Base-by-base conservation (phyloP, 75 land plant genomes). In the Chamaecyparis obtusa region DNA sequence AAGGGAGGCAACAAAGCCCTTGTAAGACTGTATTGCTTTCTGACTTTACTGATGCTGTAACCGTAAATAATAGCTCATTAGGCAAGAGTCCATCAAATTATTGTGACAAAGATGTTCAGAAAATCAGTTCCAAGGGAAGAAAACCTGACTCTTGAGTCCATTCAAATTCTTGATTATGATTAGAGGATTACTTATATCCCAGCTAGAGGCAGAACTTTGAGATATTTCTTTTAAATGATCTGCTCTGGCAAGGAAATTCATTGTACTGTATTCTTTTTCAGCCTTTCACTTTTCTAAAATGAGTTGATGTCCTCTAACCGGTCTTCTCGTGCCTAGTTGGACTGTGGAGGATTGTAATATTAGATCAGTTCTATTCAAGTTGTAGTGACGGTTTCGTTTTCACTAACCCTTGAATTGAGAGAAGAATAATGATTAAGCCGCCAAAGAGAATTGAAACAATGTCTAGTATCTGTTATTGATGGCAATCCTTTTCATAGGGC, bases 1-100 rank as follows among this genome's bases (percentile, higher is more conserved):
- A 80, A 80, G 27, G 83, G 83, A 80, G 83, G 13, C 83, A 80
- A 80, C n/a, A 39, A 80, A 80, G 46, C 49, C 32, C 32, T 80
- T 80, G 49, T 80, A 80, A 24, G 48, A 44, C 44, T 43, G 83
- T 19, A 44, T 44, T 44, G 27, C 49, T 80, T 44, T 80, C 83
- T 80, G 48, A 80, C n/a, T 80, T 44, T 3, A 27, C 48, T 33
- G 76, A 32, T 72, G 35, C 36, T 72, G 36, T 32, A 11, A 72
- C 11, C 76, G 9, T 80, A 27, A 80, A 10, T 44, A 44, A 17
- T 44, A n/a, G 48, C 11, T 80, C n/a, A 44, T 44, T 44, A 44
- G 48, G 27, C 3, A 44, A 80, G 21, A 41, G n/a, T 44, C n/a
- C 49, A 80, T 24, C 83, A 43, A 43, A 24, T 79, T n/a, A 9